These are phyloP conservation scores for Cercospora citrullina DNA, from an alignment of 2,329 filamentous ascomycete genomes.

Conservation along the genomic window DNA sequence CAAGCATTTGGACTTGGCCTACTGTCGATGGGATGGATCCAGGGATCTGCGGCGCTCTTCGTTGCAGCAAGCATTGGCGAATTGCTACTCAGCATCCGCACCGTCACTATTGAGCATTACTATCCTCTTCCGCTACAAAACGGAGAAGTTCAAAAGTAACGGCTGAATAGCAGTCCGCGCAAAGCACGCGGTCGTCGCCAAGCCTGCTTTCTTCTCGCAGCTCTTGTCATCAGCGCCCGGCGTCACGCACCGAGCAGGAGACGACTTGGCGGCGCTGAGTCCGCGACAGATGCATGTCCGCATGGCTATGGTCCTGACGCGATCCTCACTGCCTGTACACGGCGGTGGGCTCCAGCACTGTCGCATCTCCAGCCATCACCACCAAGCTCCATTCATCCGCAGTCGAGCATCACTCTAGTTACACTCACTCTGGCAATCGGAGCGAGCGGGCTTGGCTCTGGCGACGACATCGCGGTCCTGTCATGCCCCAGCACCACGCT, in stretches of 20 bases:
- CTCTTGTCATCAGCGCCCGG: neutral
- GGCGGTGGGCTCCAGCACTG: too few relatives aligned
- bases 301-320: neutral
- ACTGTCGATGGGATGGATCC: neutral
- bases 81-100: neutral
- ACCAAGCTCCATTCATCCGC: neutral
- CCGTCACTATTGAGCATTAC: too few relatives aligned
- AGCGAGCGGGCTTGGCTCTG: neutral
- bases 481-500: neutral
- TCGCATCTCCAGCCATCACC: neutral
- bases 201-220: neutral
- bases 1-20: neutral
- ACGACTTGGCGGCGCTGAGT: neutral
- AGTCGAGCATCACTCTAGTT: neutral
- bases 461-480: neutral
- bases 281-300: neutral
- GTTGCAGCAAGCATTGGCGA: neutral
- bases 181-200: neutral
- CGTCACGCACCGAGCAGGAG: neutral
- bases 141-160: neutral
- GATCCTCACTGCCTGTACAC: neutral
- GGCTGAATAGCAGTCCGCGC: neutral
- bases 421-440: neutral
- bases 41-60: neutral
- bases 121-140: too few relatives aligned